Conservation (phyloP, 1,139 yeast species). For the Lodderomyces parapsilosis region DNA sequence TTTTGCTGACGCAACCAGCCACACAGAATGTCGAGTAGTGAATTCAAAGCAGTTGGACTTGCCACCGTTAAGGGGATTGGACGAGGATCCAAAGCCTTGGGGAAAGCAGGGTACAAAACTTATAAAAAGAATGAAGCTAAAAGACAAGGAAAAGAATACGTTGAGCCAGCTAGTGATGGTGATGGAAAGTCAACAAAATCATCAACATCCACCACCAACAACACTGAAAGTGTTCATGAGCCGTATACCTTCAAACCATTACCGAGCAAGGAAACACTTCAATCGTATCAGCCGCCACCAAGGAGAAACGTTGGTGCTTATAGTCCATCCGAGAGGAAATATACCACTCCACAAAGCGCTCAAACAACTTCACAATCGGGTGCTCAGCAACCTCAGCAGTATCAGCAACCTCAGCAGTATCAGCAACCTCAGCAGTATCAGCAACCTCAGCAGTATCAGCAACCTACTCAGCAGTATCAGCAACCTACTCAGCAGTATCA, state of each 20-base stretch:
- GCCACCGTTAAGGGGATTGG: conserved; percentile 52
- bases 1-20: background rate
- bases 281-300: conserved; percentile 40
- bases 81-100: conserved; percentile 44
- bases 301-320: conserved; percentile 27
- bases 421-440: conserved; percentile 14
- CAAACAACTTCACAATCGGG: conserved; percentile 8
- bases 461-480: conserved; percentile 10
- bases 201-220: background rate
- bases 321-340: conserved; percentile 13
- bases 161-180: conserved; percentile 10
- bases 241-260: conserved; percentile 10
- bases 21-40: conserved; percentile 31
- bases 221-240: background rate
- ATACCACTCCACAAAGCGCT: conserved; percentile 9
- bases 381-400: conserved; percentile 6
- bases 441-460: conserved; percentile 8
- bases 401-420: conserved; percentile 9
- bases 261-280: conserved; percentile 23
- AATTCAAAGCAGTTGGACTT: conserved; percentile 46
- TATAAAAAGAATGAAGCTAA: conserved; percentile 42
- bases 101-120: conserved; percentile 50
- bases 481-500: conserved; percentile 9
- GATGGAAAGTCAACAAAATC: background rate
- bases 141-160: conserved; percentile 20